Evolutionary conservation across 345 rosid species (phyloP), one percentile per base, ranked within the genome.

Genomic region (Populus alba): DNA sequence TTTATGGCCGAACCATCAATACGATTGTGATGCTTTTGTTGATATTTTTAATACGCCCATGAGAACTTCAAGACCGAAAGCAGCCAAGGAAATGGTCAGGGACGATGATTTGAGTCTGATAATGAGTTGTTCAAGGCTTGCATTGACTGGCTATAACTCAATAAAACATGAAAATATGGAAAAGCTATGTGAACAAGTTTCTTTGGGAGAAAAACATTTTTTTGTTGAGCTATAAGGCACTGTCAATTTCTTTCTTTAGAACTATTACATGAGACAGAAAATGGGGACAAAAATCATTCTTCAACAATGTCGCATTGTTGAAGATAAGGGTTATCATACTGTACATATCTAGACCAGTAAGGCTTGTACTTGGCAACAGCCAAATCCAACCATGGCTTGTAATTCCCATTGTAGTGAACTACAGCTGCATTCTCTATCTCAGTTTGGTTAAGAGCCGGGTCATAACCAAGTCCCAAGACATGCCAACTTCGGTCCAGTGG

Each of bases 371-470:
- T 96, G 81, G 91, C 76, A 22, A 92, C 78, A 8, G 99, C 98
- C 88, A 96, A 83, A 68, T 92, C 91, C 86, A 96, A 87, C 99
- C 98, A 96, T 25, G 98, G 99, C 90, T 94, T 96, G 89, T 90
- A 88, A 87, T 94, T 96, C 70, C 99, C 98, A 47, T 96, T 94
- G 92, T 94, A 96, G 82, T 96, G 98, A 78, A 96, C 87, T 6
- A 94, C 98, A 6, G 93, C 98, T 65, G 89, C 99, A 65, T 90
- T 89, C 77, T 91, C 92, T 78, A 96, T 91, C 83, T 90, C 94
- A 0, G 98, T 94, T 76, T 88, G 89, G 91, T 96, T 96, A 9
- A 96, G 97, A 55, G 98, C 98, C 16, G 98, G 99, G 76, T 96
- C 98, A 63, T 92, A 94, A n/a, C 99, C 98, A 15, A 96, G 97